A percentile compares a stretch with the other conserved stretches of the same genome.
These are phyloP conservation scores for Orbilia blumenaviensis DNA, from an alignment of 2,329 filamentous ascomycete species.

Conservation along the genomic window DNA sequence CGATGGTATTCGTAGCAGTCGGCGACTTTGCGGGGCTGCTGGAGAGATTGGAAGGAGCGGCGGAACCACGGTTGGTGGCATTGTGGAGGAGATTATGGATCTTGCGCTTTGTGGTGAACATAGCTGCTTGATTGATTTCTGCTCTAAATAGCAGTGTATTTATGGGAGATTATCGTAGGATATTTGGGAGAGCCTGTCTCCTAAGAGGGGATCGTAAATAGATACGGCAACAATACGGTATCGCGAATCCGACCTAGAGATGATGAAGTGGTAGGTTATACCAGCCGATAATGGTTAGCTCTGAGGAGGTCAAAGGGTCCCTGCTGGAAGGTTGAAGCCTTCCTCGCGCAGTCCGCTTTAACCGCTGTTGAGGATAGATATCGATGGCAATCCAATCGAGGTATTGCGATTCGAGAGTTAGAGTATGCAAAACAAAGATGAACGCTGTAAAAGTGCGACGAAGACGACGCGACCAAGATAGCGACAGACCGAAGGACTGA, in stretches of 20 bases:
- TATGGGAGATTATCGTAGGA: constrained; percentile 20
- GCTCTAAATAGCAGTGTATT: constrained; percentile 7
- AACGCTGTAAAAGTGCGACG: background rate
- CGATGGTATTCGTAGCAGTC: background rate
- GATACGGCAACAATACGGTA: too few species aligned
- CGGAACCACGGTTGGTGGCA: constrained; percentile 37
- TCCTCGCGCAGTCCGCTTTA: background rate
- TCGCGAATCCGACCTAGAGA: too few species aligned
- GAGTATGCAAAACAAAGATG: background rate
- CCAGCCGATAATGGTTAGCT: background rate
- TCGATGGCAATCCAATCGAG: too few species aligned
- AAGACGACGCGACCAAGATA: constrained; percentile 5
- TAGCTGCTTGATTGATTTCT: background rate
- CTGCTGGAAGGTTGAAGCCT: constrained; percentile 17
- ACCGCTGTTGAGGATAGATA: too few species aligned
- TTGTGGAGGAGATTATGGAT: constrained; percentile 55
- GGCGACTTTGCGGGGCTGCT: background rate
- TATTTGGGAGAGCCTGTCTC: background rate
- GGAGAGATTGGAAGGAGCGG: constrained; percentile 3
- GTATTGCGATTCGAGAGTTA: background rate
- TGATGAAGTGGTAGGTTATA: background rate
- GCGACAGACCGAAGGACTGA: background rate
- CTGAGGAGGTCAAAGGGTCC: background rate
- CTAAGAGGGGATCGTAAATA: background rate
- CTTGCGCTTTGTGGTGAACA: constrained; percentile 53